phyloP scores from a whole-genome alignment of 768 basidiomycete species.

The Suillus luteus region DNA sequence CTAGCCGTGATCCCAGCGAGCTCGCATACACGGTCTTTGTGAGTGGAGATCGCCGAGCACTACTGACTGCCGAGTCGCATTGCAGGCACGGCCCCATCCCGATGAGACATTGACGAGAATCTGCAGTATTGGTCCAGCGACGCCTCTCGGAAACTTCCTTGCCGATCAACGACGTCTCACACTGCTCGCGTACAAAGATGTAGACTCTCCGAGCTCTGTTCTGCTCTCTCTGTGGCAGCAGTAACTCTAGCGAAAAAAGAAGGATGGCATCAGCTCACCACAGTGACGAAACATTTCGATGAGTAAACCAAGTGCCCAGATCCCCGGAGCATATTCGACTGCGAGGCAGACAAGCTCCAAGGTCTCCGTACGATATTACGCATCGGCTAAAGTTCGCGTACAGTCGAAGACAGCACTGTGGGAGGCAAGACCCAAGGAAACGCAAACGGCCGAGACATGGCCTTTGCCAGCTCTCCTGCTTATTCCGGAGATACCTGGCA shows the following conservation, averaged over 20 bases:
- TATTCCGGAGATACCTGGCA: neutral
- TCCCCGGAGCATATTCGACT: neutral
- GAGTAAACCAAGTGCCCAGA: no score
- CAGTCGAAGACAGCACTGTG: neutral
- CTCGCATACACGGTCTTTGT: neutral
- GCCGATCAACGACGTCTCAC: neutral
- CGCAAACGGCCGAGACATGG: constrained; percentile 1
- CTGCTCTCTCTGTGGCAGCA: no score
- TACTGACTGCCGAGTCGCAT: neutral
- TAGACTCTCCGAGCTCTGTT: neutral
- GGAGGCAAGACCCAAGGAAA: neutral
- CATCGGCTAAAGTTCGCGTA: constrained; percentile 1
- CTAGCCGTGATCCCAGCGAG: neutral
- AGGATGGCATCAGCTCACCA: neutral
- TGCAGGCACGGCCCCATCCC: neutral
- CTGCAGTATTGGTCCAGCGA: neutral
- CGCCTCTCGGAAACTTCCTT: neutral
- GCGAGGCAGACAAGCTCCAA: neutral
- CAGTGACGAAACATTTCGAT: neutral
- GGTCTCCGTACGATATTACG: neutral
- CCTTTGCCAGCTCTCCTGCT: neutral
- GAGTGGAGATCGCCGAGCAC: neutral
- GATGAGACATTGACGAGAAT: neutral
- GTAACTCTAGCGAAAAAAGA: neutral
- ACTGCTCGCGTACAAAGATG: neutral